A percentile compares a stretch with the other conserved stretches of the same genome.
phyloP scores from a whole-genome alignment of 2,329 filamentous ascomycete genomes.

The Fusarium temperatum region DNA sequence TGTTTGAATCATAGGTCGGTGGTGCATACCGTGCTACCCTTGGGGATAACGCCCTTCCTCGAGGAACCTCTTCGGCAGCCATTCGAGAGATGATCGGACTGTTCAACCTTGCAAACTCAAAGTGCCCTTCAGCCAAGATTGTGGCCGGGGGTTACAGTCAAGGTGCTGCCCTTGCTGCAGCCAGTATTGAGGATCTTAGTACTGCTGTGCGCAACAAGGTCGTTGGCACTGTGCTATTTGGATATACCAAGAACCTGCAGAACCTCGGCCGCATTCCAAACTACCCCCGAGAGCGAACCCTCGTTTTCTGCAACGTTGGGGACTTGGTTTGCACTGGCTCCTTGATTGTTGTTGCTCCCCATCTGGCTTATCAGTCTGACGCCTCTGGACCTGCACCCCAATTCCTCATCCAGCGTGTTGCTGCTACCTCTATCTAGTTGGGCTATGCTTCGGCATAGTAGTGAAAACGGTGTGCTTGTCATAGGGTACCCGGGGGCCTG shows the following conservation, averaged over 20 bases:
- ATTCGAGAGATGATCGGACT: slow-evolving; percentile 54
- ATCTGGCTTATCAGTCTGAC: slow-evolving; percentile 20
- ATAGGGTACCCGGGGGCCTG: background rate
- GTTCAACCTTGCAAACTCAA: slow-evolving; percentile 52
- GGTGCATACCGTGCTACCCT: slow-evolving; percentile 50
- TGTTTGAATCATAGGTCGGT: slow-evolving; percentile 15
- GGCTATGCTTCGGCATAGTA: background rate
- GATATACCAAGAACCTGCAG: slow-evolving; percentile 56
- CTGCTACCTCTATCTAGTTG: slow-evolving; percentile 3
- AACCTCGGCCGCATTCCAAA: slow-evolving; percentile 51
- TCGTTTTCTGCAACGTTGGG: slow-evolving; percentile 48
- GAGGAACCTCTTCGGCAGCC: slow-evolving; percentile 48
- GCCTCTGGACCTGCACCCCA: slow-evolving; percentile 20
- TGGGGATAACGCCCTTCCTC: slow-evolving; percentile 48
- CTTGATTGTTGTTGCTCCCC: slow-evolving; percentile 39
- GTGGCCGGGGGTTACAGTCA: slow-evolving; percentile 54
- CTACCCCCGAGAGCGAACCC: slow-evolving; percentile 46
- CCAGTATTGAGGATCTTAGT: slow-evolving; percentile 49
- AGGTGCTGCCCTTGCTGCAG: slow-evolving; percentile 56
- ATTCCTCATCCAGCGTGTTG: slow-evolving; percentile 24
- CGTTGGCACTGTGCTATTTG: slow-evolving; percentile 50
- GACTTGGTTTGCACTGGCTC: slow-evolving; percentile 51
- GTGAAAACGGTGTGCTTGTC: background rate
- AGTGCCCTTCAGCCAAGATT: slow-evolving; percentile 55
- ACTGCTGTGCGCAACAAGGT: slow-evolving; percentile 46